Conservation (phyloP, 2,329 filamentous ascomycete species). For the Hyphodiscus sp. region DNA sequence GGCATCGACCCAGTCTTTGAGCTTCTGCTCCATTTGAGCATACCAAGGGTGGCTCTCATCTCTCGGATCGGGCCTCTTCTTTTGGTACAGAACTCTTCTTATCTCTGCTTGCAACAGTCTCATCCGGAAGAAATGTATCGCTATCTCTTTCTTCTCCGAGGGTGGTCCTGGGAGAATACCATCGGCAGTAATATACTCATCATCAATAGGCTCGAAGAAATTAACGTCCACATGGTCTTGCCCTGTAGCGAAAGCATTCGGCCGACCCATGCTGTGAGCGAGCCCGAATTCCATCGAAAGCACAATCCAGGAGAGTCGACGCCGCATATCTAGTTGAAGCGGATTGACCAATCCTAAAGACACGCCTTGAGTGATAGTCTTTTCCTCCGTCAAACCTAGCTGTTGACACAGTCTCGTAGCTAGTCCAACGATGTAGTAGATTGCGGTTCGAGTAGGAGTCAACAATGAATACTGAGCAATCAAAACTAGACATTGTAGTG, state of each 20-base stretch:
- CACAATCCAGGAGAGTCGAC: constrained; percentile 82
- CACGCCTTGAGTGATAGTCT: constrained; percentile 63
- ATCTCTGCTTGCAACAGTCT: constrained; percentile 82
- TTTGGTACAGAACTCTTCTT: constrained; percentile 76
- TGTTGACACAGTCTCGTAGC: constrained; percentile 85
- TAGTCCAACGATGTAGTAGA: constrained; percentile 88
- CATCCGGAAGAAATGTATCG: constrained; percentile 94
- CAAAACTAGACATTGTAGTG: constrained; percentile 80
- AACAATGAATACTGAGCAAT: constrained; percentile 88
- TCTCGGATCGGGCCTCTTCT: constrained; percentile 68
- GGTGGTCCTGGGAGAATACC: constrained; percentile 67
- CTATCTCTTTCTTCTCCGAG: constrained; percentile 78
- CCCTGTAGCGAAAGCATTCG: constrained; percentile 75
- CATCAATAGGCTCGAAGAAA: constrained; percentile 77
- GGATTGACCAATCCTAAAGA: constrained; percentile 55
- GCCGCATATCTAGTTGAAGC: constrained; percentile 80
- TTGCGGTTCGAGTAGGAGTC: constrained; percentile 84
- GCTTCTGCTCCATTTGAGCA: constrained; percentile 66
- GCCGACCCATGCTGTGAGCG: constrained; percentile 80
- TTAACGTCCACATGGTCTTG: constrained; percentile 79
- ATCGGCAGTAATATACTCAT: constrained; percentile 71
- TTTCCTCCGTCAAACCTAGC: constrained; percentile 79
- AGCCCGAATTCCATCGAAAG: constrained; percentile 84
- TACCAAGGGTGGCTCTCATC: constrained; percentile 87
- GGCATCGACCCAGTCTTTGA: constrained; percentile 72